A percentile compares a stretch with the other conserved stretches of the same genome.
These are phyloP conservation scores for Candida takata DNA, from an alignment of 805 yeast genomes.

Conservation along the genomic window DNA sequence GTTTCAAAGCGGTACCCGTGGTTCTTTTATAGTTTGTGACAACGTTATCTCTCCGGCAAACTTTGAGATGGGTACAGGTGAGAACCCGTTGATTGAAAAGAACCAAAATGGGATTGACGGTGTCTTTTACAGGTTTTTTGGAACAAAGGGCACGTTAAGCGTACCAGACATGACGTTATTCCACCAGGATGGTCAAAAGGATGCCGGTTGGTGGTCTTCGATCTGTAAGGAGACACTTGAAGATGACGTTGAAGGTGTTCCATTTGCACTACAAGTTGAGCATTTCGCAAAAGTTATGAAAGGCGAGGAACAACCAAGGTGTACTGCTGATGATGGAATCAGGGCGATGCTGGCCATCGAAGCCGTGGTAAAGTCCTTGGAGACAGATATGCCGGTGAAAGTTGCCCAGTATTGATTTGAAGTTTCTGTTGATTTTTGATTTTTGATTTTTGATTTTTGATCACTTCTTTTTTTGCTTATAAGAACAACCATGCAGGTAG, in stretches of 20 bases:
- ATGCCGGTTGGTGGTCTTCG: conserved; percentile 16
- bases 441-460: too few species aligned
- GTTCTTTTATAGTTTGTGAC: conserved; percentile 14
- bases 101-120: conserved; percentile 9
- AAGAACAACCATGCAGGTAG: too few species aligned
- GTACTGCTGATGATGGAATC: conserved; percentile 17
- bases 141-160: conserved; percentile 11
- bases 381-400: conserved; percentile 9
- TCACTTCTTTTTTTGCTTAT: too few species aligned
- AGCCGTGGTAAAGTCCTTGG: conserved; percentile 15
- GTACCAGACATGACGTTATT: conserved; percentile 13
- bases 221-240: conserved; percentile 7
- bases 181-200: conserved; percentile 9
- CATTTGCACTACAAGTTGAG: conserved; percentile 15
- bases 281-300: conserved; percentile 15
- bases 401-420: conserved; percentile 8
- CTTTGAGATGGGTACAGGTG: conserved; percentile 20
- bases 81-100: conserved; percentile 15
- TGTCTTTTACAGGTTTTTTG: conserved; percentile 15
- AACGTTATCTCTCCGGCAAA: conserved; percentile 15
- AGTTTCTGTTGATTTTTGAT: too few species aligned
- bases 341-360: conserved; percentile 16
- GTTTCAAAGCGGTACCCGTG: conserved; percentile 12
- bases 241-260: conserved; percentile 10
- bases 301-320: conserved; percentile 13